Percentiles rank a stretch among this genome's conserved stretches.
These are phyloP conservation scores for Ogataea hybrid DNA, from an alignment of 1,139 yeast species.

Conservation along the genomic window DNA sequence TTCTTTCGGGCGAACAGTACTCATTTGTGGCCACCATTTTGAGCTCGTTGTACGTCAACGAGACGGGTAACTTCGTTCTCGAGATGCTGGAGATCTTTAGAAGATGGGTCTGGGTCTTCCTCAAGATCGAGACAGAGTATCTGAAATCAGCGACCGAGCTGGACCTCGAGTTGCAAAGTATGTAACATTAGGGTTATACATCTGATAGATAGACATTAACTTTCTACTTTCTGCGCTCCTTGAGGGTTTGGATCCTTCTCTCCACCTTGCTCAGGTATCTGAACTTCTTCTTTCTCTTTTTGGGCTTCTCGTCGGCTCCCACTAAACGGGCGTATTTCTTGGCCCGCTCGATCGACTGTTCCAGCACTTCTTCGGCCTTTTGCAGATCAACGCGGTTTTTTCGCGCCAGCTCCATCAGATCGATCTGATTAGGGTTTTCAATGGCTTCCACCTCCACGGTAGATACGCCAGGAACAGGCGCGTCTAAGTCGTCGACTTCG, in stretches of 20 bases:
- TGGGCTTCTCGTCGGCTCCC: conserved; percentile 37
- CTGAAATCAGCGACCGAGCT: conserved; percentile 34
- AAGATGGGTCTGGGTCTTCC: conserved; percentile 86
- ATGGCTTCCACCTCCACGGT: conserved; percentile 60
- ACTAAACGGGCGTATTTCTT: conserved; percentile 68
- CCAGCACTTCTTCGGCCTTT: conserved; percentile 58
- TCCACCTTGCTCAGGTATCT: conserved; percentile 81
- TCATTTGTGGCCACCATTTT: conserved; percentile 19
- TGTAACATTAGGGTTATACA: conserved; percentile 2
- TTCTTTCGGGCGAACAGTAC: conserved; percentile 8
- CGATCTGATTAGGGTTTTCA: conserved; percentile 41
- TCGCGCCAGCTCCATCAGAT: conserved; percentile 54
- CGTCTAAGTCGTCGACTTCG: conserved; percentile 44
- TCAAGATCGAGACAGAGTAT: conserved; percentile 80
- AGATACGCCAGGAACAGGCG: conserved; percentile 53
- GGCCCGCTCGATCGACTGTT: conserved; percentile 65
- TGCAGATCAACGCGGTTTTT: conserved; percentile 62
- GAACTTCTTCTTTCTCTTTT: conserved; percentile 70
- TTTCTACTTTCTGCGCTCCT: conserved; percentile 37
- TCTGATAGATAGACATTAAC: conserved; percentile 3
- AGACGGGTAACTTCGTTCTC: conserved; percentile 58
- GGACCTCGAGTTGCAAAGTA: conserved; percentile 24
- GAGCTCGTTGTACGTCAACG: conserved; percentile 45
- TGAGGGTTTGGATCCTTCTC: conserved; percentile 64
- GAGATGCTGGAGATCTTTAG: conserved; percentile 75